Base-by-base conservation (phyloP, 805 yeast genomes). In the Wickerhamomyces tratensis region DNA sequence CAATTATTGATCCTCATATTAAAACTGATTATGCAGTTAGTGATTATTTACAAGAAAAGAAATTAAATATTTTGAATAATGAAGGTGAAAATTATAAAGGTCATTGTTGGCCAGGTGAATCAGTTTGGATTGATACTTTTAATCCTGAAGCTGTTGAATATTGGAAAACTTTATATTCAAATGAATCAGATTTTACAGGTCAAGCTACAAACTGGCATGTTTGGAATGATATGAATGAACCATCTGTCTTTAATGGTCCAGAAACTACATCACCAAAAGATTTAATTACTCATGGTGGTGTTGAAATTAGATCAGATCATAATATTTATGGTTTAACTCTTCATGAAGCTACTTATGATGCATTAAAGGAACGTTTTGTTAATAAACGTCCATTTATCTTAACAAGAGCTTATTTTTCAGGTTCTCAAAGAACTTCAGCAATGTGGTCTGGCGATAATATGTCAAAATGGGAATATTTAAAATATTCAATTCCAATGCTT, bases 181-280 rank as follows among this genome's bases (percentile, higher is more conserved):
- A 69, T 43, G 77, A 79, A 9, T 57, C 68, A 5, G 54, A 61
- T 2, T 67, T 73, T 41, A 66, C 70, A 41, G 75, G 74, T 1
- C 53, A 64, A 37, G 72, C 82, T 9, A 66, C 73, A 12, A 93
- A 93, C 55, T 61, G 87, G 39, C 82, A 82, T 54, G 65, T 93
- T 15, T 93, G 99, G 99, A 93, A 91, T 61, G 98, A 93, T 60
- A 93, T 93, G 99, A 86, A 85, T 62, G 99, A 93, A 63, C 97
- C 98, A 1, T 86, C 97, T 0, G 82, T 93, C 6, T 93, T 93
- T 58, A 77, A 82, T 51, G 98, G 98, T 2, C 95, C 98, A 1
- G 98, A 93, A 60, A 87, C 96, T 0, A 67, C 94, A 0, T 79
- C 93, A 20, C 95, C 94, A 33, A 83, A 83, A 52, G 95, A 88